Percentiles rank a stretch among this genome's conserved stretches.
phyloP scores from a whole-genome alignment of 1,139 yeast species.

The Pichia terricola region DNA sequence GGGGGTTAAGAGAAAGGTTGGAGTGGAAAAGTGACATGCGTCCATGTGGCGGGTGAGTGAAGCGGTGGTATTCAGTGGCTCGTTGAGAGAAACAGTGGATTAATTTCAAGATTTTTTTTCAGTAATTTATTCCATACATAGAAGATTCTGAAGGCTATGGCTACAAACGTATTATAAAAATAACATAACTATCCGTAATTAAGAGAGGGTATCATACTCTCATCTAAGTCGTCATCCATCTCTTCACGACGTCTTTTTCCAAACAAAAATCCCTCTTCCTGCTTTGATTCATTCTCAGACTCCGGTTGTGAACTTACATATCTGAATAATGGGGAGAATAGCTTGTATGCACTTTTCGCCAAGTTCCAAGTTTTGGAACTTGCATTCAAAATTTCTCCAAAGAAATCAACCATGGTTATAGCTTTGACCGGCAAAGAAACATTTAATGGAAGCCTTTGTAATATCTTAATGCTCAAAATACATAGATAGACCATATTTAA shows the following conservation, averaged over 20 bases:
- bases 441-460: slow-evolving; percentile 1
- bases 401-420: slow-evolving; percentile 1
- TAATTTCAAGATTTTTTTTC: too few relatives aligned
- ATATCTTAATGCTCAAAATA: slow-evolving; percentile 2
- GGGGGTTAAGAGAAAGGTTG: too few relatives aligned
- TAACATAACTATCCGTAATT: neutral
- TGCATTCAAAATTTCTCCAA: slow-evolving; percentile 2
- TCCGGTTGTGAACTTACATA: too few relatives aligned
- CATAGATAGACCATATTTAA: slow-evolving; percentile 5
- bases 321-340: neutral
- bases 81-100: too few relatives aligned
- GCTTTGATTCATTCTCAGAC: too few relatives aligned
- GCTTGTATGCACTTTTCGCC: slow-evolving; percentile 3
- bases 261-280: too few relatives aligned
- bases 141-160: too few relatives aligned
- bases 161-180: too few relatives aligned
- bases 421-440: neutral
- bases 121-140: too few relatives aligned
- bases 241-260: neutral
- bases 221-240: slow-evolving; percentile 1
- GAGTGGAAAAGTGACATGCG: too few relatives aligned
- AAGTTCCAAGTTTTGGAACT: slow-evolving; percentile 1
- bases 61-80: too few relatives aligned
- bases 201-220: slow-evolving; percentile 4
- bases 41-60: too few relatives aligned